Percentiles rank a stretch among this genome's conserved stretches.
These are phyloP conservation scores for Rugonectria rugulosa DNA, from an alignment of 2,329 filamentous ascomycete species.

Conservation along the genomic window DNA sequence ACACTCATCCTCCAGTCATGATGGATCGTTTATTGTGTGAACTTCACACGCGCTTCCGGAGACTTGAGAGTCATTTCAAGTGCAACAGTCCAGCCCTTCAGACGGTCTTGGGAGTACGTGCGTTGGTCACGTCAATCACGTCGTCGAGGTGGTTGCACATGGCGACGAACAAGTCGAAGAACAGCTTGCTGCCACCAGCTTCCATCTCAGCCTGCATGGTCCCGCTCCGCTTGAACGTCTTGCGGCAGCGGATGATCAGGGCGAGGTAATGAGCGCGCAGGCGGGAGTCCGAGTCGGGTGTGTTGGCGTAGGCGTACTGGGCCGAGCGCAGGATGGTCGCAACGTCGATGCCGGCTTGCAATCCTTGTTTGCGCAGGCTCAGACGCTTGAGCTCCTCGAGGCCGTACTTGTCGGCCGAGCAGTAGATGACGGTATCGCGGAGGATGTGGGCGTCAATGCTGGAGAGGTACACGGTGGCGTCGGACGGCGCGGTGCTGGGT, in stretches of 20 bases:
- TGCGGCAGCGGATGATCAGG: conserved; percentile 95
- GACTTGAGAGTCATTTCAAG: conserved; percentile 27
- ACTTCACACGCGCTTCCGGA: conserved; percentile 31
- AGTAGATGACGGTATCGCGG: conserved; percentile 94
- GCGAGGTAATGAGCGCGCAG: conserved; percentile 97
- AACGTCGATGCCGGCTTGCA: conserved; percentile 92
- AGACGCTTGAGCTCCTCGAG: conserved; percentile 92
- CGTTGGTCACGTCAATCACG: conserved; percentile 84
- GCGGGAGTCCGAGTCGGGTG: conserved; percentile 88
- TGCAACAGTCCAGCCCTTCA: conserved; percentile 44
- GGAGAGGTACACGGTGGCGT: conserved; percentile 72
- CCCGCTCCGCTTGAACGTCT: conserved; percentile 97
- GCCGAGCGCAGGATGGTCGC: conserved; percentile 90
- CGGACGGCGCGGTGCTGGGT: conserved; percentile 56
- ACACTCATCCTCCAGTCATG: conserved; percentile 33
- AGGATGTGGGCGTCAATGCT: conserved; percentile 80
- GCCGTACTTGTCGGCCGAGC: conserved; percentile 87
- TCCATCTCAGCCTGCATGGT: conserved; percentile 99
- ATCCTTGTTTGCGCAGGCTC: conserved; percentile 90
- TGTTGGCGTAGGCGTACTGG: conserved; percentile 95
- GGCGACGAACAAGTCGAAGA: conserved; percentile 97
- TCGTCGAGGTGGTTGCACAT: conserved; percentile 99
- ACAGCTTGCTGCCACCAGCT: conserved; percentile 86
- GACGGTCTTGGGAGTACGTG: conserved; percentile 65
- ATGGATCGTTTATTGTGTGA: conserved; percentile 20